Base-by-base conservation (phyloP, 2,329 filamentous ascomycete genomes). In the Fusarium beomiforme region DNA sequence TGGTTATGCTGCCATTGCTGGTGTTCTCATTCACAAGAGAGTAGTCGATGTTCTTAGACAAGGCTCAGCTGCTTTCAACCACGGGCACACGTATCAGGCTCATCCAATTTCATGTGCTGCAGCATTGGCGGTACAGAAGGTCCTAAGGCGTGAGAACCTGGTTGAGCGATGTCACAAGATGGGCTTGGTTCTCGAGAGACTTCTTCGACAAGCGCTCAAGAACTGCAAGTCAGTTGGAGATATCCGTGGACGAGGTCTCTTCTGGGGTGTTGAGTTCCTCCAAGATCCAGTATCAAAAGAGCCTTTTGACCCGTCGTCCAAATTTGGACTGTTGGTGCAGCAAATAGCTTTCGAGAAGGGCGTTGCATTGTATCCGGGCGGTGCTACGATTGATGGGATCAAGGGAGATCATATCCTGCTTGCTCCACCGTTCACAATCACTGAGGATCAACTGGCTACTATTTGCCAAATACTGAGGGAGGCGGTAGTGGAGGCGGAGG, bases 371-470 rank as follows among this genome's bases (percentile, higher is more conserved):
- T 94, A 93, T 75, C 89, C 89, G 2, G 90, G 90, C 0, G 81
- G 82, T 0, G 91, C 91, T 5, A 89, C 89, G 0, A 86, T 84
- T 2, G 90, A 86, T 67, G 85, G 92, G 39, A 83, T 66, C 3
- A 77, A 77, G 2, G 92, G 92, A 13, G 92, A 95, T 75, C 91
- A 93, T 78, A 82, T 93, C 37, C 84, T 94, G n/a, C 75, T 95
- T 19, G 61, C 63, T 0, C 92, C 93, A 3, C 86, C 92, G 0
- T 94, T 90, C 78, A 93, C 88, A 42, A 83, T 91, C 24, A 89
- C 85, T 0, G 64, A 70, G 12, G 72, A 71, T 16, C 71, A 80
- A 34, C 21, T 80, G 10, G 33, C 6, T 0, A 55, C 14, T 13
- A 74, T 75, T 6, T 75, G 68, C 17, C 21, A 14, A 10, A 42